Percentiles rank a stretch among this genome's conserved stretches.
Conservation (phyloP, 345 rosid genomes). For the Sisymbrium altissimum region DNA sequence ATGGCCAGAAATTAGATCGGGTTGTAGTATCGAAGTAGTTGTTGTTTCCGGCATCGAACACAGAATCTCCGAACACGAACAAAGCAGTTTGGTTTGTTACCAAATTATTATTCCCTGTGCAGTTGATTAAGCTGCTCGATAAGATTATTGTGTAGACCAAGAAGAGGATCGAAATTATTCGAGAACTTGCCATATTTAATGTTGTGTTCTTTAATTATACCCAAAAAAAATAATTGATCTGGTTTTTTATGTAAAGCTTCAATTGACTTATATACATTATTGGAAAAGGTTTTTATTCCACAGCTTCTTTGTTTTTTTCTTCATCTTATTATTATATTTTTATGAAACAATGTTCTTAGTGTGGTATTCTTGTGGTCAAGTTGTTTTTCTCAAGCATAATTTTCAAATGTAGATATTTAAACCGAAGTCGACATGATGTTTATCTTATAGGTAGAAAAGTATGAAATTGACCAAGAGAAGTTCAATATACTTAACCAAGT, state of each 20-base stretch:
- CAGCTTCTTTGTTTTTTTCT: not conserved
- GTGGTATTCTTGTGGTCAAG: not conserved
- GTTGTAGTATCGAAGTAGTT: constrained; percentile 31
- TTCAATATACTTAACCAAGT: no score
- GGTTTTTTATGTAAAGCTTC: not conserved
- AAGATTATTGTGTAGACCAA: not conserved
- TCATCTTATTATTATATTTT: no score
- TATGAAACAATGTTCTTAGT: not conserved
- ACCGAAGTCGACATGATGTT: not conserved
- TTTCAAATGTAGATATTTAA: not conserved
- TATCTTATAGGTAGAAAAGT: not conserved
- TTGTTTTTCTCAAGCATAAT: not conserved
- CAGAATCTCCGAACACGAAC: constrained; percentile 50
- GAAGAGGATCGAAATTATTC: not conserved
- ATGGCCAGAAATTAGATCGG: constrained; percentile 35
- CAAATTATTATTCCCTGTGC: not conserved
- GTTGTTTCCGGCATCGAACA: constrained; percentile 48
- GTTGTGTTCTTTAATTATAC: not conserved
- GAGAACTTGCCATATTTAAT: constrained; percentile 1
- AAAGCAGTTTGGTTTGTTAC: constrained; percentile 30
- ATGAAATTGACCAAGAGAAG: not conserved
- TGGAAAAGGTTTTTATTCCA: not conserved
- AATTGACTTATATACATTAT: not conserved
- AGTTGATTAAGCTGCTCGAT: not conserved
- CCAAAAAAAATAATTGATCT: not conserved